A percentile compares a stretch with the other conserved stretches of the same genome.
Evolutionary conservation across 1,284 basidiomycete species (phyloP).

Genomic region (Ustilago crameri): DNA sequence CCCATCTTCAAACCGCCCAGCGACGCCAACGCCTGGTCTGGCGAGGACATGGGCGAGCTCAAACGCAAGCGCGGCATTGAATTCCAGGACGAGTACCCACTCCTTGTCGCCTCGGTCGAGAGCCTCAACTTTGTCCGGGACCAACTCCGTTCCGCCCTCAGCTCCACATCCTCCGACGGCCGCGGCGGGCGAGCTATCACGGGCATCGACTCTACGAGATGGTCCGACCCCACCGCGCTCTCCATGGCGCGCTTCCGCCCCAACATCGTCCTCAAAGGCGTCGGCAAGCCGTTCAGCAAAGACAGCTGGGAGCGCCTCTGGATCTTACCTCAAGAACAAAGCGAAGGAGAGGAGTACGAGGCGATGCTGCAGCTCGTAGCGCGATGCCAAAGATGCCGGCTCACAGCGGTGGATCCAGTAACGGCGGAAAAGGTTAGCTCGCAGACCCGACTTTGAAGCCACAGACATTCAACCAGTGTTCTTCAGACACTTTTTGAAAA

Average conservation of each 20-base stretch:
- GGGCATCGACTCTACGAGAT: slow-evolving; percentile 11
- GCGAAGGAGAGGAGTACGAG: background rate
- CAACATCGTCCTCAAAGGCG: slow-evolving; percentile 42
- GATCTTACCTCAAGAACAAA: slow-evolving; percentile 16
- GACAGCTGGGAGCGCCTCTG: slow-evolving; percentile 54
- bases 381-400: slow-evolving; percentile 51
- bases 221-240: slow-evolving; percentile 11
- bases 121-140: slow-evolving; percentile 31
- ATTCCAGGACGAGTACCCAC: slow-evolving; percentile 60
- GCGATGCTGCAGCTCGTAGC: slow-evolving; percentile 52
- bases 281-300: slow-evolving; percentile 35
- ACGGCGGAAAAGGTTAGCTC: slow-evolving; percentile 50
- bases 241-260: slow-evolving; percentile 51
- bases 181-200: slow-evolving; percentile 24
- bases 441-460: slow-evolving; percentile 28
- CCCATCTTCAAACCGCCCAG: slow-evolving; percentile 56
- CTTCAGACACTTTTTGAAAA: background rate
- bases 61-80: slow-evolving; percentile 42
- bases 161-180: background rate
- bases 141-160: slow-evolving; percentile 31
- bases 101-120: slow-evolving; percentile 49
- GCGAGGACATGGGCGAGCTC: slow-evolving; percentile 15
- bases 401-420: slow-evolving; percentile 56
- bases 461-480: background rate
- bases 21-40: slow-evolving; percentile 6